These are phyloP conservation scores for Eucalyptus sp. DNA, from an alignment of 345 rosid genomes.

Conservation along the genomic window DNA sequence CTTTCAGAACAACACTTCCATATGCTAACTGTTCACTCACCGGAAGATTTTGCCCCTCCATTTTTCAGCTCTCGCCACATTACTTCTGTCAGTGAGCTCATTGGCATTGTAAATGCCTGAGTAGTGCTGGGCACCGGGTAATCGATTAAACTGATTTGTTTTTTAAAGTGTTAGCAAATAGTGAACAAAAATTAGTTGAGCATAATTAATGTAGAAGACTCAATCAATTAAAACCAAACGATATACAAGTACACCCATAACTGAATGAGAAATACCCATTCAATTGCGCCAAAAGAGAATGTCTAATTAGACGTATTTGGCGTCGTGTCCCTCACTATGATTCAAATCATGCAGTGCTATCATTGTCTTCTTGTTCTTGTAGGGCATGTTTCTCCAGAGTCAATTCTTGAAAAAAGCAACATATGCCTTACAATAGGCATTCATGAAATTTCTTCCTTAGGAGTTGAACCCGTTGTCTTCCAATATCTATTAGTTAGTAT, in stretches of 20 bases:
- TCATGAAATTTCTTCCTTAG: neutral
- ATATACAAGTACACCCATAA: neutral
- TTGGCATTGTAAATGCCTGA: neutral
- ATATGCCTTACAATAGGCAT: neutral
- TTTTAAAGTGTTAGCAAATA: neutral
- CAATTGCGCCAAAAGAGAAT: neutral
- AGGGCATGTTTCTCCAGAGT: neutral
- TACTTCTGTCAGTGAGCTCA: neutral
- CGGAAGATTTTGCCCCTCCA: neutral
- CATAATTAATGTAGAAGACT: neutral
- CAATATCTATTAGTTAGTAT: neutral
- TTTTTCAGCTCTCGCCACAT: neutral
- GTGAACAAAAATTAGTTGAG: neutral
- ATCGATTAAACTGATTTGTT: neutral
- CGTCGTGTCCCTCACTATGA: neutral
- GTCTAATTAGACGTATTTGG: neutral
- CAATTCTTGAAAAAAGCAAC: neutral
- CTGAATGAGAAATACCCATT: neutral
- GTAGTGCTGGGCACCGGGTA: neutral
- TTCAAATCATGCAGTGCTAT: neutral
- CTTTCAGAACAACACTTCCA: neutral
- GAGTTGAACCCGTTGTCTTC: neutral
- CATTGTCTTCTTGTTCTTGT: neutral
- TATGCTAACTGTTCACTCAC: neutral
- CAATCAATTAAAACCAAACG: neutral